phyloP scores from a whole-genome alignment of 192 early-diverging fungal genomes.

The Entrophospora sp. region DNA sequence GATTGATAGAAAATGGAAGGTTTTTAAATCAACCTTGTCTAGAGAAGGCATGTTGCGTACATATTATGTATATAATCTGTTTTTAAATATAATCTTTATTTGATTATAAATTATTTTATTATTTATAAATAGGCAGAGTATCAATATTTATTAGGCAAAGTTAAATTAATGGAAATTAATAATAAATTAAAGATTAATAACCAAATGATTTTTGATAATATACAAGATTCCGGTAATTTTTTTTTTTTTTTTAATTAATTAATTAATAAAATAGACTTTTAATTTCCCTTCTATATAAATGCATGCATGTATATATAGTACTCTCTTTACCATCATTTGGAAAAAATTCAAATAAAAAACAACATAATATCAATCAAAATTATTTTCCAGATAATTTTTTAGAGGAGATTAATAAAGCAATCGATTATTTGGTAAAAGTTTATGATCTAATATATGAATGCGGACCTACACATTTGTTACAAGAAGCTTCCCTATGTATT shows the following conservation, averaged over 20 bases:
- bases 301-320: neutral
- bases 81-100: neutral
- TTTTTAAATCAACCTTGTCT: constrained; percentile 24
- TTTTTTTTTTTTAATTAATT: neutral
- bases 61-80: neutral
- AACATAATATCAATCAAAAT: too few species aligned
- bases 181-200: neutral
- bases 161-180: constrained; percentile 5
- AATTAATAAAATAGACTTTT: too few species aligned
- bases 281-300: neutral
- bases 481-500: constrained; percentile 27
- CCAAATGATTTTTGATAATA: constrained; percentile 23
- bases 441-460: constrained; percentile 23
- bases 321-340: neutral
- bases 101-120: neutral
- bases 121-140: constrained; percentile 19
- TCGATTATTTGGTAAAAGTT: constrained; percentile 35
- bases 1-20: constrained; percentile 18
- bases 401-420: constrained; percentile 15
- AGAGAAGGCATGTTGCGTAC: constrained; percentile 25
- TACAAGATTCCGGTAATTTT: constrained; percentile 41
- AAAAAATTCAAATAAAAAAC: too few species aligned
- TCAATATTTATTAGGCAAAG: constrained; percentile 9
- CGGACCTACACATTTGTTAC: constrained; percentile 32
- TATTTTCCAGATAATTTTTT: neutral